phyloP scores from a whole-genome alignment of 257 asterid genomes.

The Solanum dulcamara region DNA sequence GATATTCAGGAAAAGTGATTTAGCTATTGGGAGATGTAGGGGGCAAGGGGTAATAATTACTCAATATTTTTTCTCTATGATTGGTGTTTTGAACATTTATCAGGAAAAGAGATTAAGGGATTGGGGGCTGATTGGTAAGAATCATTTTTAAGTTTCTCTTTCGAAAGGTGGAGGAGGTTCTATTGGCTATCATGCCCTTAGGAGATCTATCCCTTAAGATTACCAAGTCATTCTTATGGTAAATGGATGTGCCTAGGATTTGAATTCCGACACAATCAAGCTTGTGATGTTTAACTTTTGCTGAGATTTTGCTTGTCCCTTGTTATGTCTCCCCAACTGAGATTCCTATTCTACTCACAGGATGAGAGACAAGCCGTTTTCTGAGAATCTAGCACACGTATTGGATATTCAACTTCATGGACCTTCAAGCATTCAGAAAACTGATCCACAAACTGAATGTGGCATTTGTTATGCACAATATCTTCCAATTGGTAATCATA shows the following conservation, averaged over 20 bases:
- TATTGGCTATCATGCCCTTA: too few relatives aligned
- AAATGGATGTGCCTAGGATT: not conserved
- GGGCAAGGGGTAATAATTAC: not conserved
- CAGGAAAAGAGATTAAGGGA: not conserved
- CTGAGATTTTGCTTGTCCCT: not conserved
- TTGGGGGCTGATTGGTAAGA: not conserved
- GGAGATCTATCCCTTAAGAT: not conserved
- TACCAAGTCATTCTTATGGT: not conserved
- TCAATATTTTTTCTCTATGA: not conserved
- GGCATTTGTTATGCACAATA: slow-evolving; percentile 79
- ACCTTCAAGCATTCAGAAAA: slow-evolving; percentile 31
- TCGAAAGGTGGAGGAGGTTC: not conserved
- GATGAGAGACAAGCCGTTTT: slow-evolving; percentile 39
- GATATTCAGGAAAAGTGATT: not conserved
- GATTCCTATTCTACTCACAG: slow-evolving; percentile 9
- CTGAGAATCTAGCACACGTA: slow-evolving; percentile 41
- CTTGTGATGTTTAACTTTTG: not conserved
- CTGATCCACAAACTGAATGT: slow-evolving; percentile 61
- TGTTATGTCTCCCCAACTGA: not conserved
- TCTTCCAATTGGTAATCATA: slow-evolving; percentile 58
- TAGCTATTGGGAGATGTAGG: not conserved
- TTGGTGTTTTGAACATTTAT: not conserved
- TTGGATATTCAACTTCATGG: slow-evolving; percentile 42
- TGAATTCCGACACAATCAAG: not conserved
- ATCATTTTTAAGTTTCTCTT: too few relatives aligned